Evolutionary conservation across 192 early-diverging fungal species (phyloP), one percentile per base, ranked within the genome.

Genomic region (Chytriomyces sp.): DNA sequence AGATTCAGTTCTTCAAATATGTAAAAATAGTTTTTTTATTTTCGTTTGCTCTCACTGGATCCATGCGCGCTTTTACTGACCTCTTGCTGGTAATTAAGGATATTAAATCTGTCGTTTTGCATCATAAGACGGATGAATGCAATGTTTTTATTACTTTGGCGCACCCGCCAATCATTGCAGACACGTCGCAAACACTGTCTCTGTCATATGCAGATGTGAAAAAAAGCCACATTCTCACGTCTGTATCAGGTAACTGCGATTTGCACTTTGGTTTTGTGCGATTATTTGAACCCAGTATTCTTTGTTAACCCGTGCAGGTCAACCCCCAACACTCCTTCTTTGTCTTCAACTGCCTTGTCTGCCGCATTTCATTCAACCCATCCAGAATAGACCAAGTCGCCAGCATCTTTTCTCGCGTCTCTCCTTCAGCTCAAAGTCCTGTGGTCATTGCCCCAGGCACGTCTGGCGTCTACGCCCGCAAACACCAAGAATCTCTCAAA

Each of bases 21-120:
- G 69, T 50, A 16, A 28, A 26, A 35, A 0, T 35, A 1, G 35
- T 35, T 35, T 35, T 0, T 35, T 35, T 35, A 88, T 43, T 94
- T 94, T 63, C 84, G 82, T 0, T 76, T 80, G 35, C 89, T 91
- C 64, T 85, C 82, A 26, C 87, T 57, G 13, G 84, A 50, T 89
- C 92, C 5, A 91, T 92, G 10, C 90, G 91, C 50, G 85, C 35
- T 35, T 35, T 20, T 57, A n/a, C 53, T 57, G 16, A 57, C 53
- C 53, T 20, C 13, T 57, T 57, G 53, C 13, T 57, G 53, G 1
- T 57, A 13, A 35, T 35, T 1, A n/a, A 71, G 69, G 61, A 74
- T 46, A 74, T 74, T 45, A 74, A 74, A 63, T 74, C 72, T 63
- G 72, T 74, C 35, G 72, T 74, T 47, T 23, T 74, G n/a, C 72